phyloP scores from a whole-genome alignment of 805 yeast species.

The Myxozyma sirexii region DNA sequence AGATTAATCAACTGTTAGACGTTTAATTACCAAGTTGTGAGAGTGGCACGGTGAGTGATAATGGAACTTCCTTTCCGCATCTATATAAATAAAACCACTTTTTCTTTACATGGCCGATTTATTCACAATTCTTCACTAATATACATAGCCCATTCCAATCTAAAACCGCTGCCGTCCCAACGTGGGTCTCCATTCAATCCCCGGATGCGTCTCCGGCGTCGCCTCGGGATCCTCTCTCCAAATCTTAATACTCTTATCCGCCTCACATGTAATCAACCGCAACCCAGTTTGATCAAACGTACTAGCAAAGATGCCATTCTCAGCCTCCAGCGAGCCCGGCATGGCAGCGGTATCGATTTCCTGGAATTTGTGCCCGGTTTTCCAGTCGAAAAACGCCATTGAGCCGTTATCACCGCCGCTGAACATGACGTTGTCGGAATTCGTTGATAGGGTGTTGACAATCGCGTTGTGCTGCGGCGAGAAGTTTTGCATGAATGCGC shows the following conservation, averaged over 20 bases:
- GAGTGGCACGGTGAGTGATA: too few relatives aligned
- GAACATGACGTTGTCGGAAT: constrained; percentile 66
- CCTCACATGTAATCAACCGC: constrained; percentile 81
- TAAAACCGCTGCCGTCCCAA: constrained; percentile 27
- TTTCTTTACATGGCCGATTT: too few relatives aligned
- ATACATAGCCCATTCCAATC: too few relatives aligned
- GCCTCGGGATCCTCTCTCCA: constrained; percentile 60
- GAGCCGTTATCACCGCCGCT: constrained; percentile 86
- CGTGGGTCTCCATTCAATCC: constrained; percentile 44
- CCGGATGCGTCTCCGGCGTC: constrained; percentile 46
- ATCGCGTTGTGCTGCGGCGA: constrained; percentile 53
- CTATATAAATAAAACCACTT: too few relatives aligned
- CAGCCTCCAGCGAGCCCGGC: constrained; percentile 73
- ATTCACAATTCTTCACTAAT: too few relatives aligned
- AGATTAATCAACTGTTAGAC: too few relatives aligned
- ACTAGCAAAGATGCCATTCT: constrained; percentile 67
- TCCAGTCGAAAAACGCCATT: constrained; percentile 77
- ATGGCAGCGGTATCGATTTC: constrained; percentile 54
- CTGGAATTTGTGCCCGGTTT: constrained; percentile 66
- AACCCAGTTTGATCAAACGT: constrained; percentile 78
- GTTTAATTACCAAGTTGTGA: too few relatives aligned
- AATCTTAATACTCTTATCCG: constrained; percentile 82
- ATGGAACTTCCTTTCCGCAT: too few relatives aligned
- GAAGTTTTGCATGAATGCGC: constrained; percentile 65
- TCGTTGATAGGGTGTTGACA: constrained; percentile 68